phyloP scores from a whole-genome alignment of 2,329 filamentous ascomycete genomes.

The Rutstroemia sp. region DNA sequence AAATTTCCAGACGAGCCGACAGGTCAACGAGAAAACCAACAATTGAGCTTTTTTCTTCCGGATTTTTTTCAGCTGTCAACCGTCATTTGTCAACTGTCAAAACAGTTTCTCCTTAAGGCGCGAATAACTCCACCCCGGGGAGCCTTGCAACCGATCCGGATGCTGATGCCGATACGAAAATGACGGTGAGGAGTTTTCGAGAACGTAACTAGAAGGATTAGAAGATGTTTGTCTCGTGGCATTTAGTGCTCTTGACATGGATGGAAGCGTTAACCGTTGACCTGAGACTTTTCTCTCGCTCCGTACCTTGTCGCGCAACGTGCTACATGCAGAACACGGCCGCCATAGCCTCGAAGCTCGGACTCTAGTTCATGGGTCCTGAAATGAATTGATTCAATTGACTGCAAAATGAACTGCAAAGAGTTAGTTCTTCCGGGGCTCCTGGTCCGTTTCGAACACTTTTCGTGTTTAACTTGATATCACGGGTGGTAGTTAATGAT shows the following conservation, averaged over 20 bases:
- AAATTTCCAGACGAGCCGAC: background rate
- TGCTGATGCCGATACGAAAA: background rate
- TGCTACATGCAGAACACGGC: constrained; percentile 8
- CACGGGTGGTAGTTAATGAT: background rate
- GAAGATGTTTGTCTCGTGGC: constrained; percentile 1
- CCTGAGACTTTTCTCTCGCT: background rate
- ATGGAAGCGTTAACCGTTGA: background rate
- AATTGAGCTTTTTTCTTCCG: too few species aligned
- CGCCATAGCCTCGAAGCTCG: background rate
- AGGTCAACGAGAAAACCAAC: too few species aligned
- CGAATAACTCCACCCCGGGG: background rate
- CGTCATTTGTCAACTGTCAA: too few species aligned
- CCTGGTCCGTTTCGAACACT: too few species aligned
- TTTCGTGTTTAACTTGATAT: too few species aligned
- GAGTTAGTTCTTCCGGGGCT: too few species aligned
- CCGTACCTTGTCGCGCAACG: constrained; percentile 4
- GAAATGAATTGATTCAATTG: background rate
- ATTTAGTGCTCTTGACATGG: background rate
- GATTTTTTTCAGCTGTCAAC: too few species aligned
- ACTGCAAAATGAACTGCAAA: background rate
- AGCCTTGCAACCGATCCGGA: background rate
- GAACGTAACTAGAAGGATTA: constrained; percentile 2
- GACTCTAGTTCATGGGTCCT: background rate
- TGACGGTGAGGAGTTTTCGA: constrained; percentile 4
- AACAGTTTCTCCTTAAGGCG: too few species aligned